Base-by-base conservation (phyloP, 768 basidiomycete species). In the button mushroom (Agaricus bisporus) region DNA sequence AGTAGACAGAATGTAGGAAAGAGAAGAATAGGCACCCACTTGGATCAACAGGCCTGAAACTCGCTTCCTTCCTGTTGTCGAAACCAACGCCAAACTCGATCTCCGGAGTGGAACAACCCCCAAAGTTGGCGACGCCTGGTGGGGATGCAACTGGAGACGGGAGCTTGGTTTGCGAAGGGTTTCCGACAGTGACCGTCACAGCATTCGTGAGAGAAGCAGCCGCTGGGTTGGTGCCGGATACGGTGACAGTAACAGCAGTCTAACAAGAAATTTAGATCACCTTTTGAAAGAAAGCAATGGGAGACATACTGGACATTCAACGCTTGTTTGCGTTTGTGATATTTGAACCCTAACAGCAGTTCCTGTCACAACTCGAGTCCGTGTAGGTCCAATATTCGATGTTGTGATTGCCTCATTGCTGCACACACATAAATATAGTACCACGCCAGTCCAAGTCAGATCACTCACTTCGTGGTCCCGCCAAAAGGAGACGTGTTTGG, bases 21-120 rank as follows among this genome's bases (percentile, higher is more conserved):
- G 38, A 5, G 38, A 39, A 17, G 38, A 22, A 28, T 7, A 32
- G 32, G 4, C 10, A 57, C 69, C 49, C 58, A 76, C 74, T 65
- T 61, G 69, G 60, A 63, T 83, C 78, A 8, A 66, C 71, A 50
- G 83, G 82, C 58, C 75, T 64, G 72, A 83, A 85, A 64, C 73
- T 73, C 9, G 81, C 83, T 61, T 83, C 82, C 58, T 69, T 77
- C 54, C 82, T 72, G 60, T 68, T 67, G 56, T 84, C 81, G 59
- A 85, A 82, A 36, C 79, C 80, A 28, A 60, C 67, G 43, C 70
- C 81, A 59, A 85, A 85, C 59, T 76, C 72, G 55, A 85, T 81
- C 65, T 81, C 66, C 12, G 83, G 82, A 11, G 78, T 68, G 4
- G 77, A 68, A 69, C 82, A 83, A 20, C 63, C 70, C 35, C 82